phyloP scores from a whole-genome alignment of 148 eudicot genomes.

The Limonium bicolor region DNA sequence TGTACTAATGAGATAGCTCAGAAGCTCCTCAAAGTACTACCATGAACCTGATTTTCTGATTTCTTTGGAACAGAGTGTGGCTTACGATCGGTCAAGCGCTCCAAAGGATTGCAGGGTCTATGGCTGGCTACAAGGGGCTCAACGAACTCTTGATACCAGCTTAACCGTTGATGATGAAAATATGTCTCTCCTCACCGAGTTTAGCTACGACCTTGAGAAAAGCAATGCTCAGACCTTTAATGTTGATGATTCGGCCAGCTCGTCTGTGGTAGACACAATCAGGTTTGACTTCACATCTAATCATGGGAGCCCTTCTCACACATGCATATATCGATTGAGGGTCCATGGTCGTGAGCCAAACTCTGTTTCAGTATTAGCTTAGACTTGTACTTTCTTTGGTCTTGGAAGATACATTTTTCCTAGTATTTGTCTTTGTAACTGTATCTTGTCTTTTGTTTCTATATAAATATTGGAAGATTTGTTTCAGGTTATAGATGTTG shows the following conservation, averaged over 20 bases:
- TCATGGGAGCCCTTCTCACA: constrained; percentile 51
- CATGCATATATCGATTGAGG: constrained; percentile 87
- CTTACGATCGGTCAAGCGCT: constrained; percentile 76
- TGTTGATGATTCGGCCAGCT: constrained; percentile 29
- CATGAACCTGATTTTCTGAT: background rate
- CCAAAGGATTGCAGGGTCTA: constrained; percentile 66
- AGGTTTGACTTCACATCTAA: constrained; percentile 69
- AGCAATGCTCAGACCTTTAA: constrained; percentile 72
- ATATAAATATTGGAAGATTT: too few species aligned
- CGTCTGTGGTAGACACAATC: constrained; percentile 36
- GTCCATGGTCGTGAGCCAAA: constrained; percentile 69
- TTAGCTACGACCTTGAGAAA: constrained; percentile 72
- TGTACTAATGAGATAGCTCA: background rate
- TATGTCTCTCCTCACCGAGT: constrained; percentile 51
- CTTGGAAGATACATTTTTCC: too few species aligned
- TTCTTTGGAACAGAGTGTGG: constrained; percentile 50
- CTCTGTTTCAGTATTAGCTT: constrained; percentile 17
- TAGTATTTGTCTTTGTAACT: too few species aligned
- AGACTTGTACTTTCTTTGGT: too few species aligned
- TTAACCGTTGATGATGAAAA: constrained; percentile 16
- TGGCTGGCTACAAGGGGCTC: constrained; percentile 46
- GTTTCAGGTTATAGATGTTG: too few species aligned
- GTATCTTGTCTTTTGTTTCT: too few species aligned
- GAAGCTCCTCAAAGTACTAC: too few species aligned
- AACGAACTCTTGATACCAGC: constrained; percentile 15